A percentile compares a stretch with the other conserved stretches of the same genome.
Evolutionary conservation across 345 rosid species (phyloP).

Genomic region (Gossypium stocksii): DNA sequence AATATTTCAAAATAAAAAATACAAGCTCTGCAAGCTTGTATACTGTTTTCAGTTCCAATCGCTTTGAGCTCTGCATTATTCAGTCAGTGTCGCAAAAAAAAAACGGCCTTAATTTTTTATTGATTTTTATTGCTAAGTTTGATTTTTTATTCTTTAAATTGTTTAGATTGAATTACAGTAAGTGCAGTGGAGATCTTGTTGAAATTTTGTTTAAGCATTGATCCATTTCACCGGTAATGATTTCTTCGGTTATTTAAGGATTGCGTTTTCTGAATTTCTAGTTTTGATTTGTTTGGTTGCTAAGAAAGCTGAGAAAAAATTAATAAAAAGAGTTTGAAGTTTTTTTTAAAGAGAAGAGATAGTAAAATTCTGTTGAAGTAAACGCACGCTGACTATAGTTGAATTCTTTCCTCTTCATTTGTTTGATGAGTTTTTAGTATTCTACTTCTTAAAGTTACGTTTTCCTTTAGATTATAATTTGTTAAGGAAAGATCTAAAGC

Average conservation of each 20-base stretch:
- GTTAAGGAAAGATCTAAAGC: constrained; percentile 17
- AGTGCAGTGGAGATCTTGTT: background rate
- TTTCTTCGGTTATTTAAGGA: background rate
- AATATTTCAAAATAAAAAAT: background rate
- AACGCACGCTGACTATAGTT: background rate
- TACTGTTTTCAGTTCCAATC: too few species aligned
- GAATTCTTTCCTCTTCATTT: background rate
- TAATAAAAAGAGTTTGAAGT: background rate
- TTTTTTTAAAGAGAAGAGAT: background rate
- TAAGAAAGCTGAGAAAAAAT: constrained; percentile 9
- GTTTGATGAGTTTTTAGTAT: background rate
- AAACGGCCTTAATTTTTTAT: background rate
- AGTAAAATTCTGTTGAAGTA: background rate
- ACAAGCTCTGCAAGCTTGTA: background rate
- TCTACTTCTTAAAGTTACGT: background rate
- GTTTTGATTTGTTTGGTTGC: constrained; percentile 20
- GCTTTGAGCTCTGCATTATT: background rate
- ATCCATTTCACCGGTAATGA: background rate
- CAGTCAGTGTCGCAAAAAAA: background rate
- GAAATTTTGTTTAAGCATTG: background rate
- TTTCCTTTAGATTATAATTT: background rate
- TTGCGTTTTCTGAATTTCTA: constrained; percentile 3
- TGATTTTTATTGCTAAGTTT: background rate
- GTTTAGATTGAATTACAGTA: background rate
- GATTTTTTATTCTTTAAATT: background rate